These are phyloP conservation scores for Coccinonectria pachysandricola DNA, from an alignment of 2,329 filamentous ascomycete species.

Conservation along the genomic window DNA sequence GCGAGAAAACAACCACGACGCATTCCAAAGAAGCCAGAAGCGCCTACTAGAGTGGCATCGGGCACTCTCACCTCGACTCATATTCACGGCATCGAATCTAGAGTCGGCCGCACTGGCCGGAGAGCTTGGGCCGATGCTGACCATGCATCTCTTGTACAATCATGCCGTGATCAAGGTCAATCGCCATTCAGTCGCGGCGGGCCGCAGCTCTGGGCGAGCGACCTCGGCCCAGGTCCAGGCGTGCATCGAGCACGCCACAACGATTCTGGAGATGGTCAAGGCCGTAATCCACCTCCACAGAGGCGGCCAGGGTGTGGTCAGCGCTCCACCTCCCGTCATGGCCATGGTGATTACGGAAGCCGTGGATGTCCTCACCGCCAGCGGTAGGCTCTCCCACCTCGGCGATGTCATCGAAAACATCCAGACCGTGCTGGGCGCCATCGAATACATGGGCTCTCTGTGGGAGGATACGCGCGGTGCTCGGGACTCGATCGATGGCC, in stretches of 20 bases:
- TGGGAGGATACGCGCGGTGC: conserved; percentile 50
- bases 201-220: conserved; percentile 28
- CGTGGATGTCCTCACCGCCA: conserved; percentile 55
- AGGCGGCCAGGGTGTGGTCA: conserved; percentile 20
- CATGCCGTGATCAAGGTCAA: conserved; percentile 54
- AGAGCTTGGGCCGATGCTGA: conserved; percentile 47
- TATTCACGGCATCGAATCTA: conserved; percentile 46
- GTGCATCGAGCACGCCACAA: conserved; percentile 41
- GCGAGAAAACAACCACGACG: conserved; percentile 18
- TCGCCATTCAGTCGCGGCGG: conserved; percentile 40
- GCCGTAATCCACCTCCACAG: conserved; percentile 28
- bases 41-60: conserved; percentile 48
- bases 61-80: conserved; percentile 43
- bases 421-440: conserved; percentile 38
- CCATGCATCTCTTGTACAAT: conserved; percentile 58
- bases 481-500: conserved; percentile 33
- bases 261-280: conserved; percentile 38
- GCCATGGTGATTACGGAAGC: conserved; percentile 54
- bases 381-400: conserved; percentile 41
- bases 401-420: conserved; percentile 43
- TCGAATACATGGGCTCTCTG: conserved; percentile 45
- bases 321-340: conserved; percentile 48
- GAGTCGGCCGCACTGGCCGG: conserved; percentile 43
- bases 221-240: conserved; percentile 35
- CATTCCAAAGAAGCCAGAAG: conserved; percentile 36